These are phyloP conservation scores for Kodamaea leandrae DNA, from an alignment of 805 yeast genomes.

Conservation along the genomic window DNA sequence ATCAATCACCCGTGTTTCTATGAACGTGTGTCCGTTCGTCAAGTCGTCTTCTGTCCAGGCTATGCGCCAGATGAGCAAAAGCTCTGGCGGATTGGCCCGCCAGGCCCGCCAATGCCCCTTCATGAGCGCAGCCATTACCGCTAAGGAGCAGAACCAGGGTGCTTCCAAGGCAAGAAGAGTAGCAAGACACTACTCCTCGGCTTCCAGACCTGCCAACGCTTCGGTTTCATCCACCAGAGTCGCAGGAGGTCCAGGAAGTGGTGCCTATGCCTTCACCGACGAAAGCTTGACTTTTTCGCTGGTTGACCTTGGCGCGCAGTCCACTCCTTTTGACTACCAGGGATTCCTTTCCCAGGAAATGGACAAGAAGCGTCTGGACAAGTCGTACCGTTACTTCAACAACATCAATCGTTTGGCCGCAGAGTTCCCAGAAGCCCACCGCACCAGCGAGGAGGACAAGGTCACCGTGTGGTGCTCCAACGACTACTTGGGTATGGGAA, in stretches of 20 bases:
- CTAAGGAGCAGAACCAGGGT: conserved; percentile 27
- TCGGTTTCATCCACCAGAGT: conserved; percentile 35
- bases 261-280: conserved; percentile 26
- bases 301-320: conserved; percentile 43
- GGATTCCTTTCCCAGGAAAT: conserved; percentile 68
- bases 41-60: conserved; percentile 57
- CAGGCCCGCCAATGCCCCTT: conserved; percentile 85
- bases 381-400: conserved; percentile 93
- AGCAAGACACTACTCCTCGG: conserved; percentile 43
- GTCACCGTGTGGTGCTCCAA: conserved; percentile 99
- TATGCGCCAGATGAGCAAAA: conserved; percentile 53
- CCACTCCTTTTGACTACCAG: conserved; percentile 63
- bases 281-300: conserved; percentile 24
- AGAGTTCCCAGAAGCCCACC: conserved; percentile 92
- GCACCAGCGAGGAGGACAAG: conserved; percentile 67
- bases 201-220: conserved; percentile 45
- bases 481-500: conserved; percentile 95
- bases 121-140: conserved; percentile 73
- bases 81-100: conserved; percentile 43
- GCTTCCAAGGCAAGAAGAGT: neutral
- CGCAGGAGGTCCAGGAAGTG: conserved; percentile 14
- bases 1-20: conserved; percentile 69
- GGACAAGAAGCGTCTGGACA: conserved; percentile 73
- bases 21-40: conserved; percentile 82
- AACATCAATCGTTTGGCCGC: conserved; percentile 93